These are phyloP conservation scores for Oryza brachyantha DNA, from an alignment of 176 grass and related monocot species.

Conservation along the genomic window DNA sequence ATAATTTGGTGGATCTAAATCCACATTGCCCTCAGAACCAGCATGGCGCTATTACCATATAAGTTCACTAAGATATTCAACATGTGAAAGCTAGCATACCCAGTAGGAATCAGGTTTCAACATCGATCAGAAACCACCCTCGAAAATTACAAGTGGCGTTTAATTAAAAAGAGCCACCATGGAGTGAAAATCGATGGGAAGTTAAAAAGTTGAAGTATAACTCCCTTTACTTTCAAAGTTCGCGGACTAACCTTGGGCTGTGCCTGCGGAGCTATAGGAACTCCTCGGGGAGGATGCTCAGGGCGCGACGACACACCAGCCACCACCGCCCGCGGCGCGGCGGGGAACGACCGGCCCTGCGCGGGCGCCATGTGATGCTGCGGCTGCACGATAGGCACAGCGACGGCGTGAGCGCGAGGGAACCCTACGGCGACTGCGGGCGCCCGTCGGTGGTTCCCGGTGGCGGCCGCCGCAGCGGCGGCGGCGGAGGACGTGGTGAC, in stretches of 20 bases:
- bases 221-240: neutral
- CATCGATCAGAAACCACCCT: neutral
- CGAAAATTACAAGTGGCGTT: neutral
- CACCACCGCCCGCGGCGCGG: conserved; percentile 21
- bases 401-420: conserved; percentile 41
- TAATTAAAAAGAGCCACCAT: neutral
- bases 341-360: conserved; percentile 29
- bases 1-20: neutral
- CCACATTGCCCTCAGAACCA: neutral
- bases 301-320: conserved; percentile 13
- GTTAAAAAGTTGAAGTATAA: neutral
- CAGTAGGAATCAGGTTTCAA: neutral
- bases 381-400: conserved; percentile 24
- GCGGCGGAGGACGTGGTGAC: neutral
- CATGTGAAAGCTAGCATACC: neutral
- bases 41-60: neutral
- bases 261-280: conserved; percentile 37
- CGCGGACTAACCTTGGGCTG: conserved; percentile 44
- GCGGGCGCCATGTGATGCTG: conserved; percentile 15
- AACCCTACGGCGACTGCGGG: conserved; percentile 13
- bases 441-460: conserved; percentile 14
- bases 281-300: conserved; percentile 35
- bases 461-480: neutral
- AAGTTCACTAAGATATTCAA: conserved; percentile 9
- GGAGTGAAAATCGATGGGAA: neutral